Conservation (phyloP, 148 eudicot species). For the Nepenthes gracilis region DNA sequence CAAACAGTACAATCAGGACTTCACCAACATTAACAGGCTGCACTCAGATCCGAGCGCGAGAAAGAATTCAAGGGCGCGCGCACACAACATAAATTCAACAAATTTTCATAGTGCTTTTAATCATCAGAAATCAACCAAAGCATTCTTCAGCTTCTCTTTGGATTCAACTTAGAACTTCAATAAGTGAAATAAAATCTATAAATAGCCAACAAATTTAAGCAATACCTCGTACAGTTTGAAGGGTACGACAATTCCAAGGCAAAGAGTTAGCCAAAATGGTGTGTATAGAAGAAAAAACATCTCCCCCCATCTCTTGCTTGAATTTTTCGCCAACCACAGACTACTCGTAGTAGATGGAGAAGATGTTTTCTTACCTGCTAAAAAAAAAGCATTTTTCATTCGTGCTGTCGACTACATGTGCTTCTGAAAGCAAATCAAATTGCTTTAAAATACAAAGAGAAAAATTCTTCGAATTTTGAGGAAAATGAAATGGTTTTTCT, state of each 20-base stretch:
- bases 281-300: constrained; percentile 75
- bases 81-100: too few relatives aligned
- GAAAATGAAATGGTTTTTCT: too few relatives aligned
- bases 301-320: constrained; percentile 97
- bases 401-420: background rate
- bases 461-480: too few relatives aligned
- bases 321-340: constrained; percentile 63
- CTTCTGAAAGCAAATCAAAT: too few relatives aligned
- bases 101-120: too few relatives aligned
- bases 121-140: background rate
- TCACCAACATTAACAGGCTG: too few relatives aligned
- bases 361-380: background rate
- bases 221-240: constrained; percentile 79
- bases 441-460: too few relatives aligned
- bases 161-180: background rate
- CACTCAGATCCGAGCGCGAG: too few relatives aligned
- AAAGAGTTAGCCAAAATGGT: constrained; percentile 93
- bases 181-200: background rate
- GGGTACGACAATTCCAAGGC: constrained; percentile 89
- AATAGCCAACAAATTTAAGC: background rate
- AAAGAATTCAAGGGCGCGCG: too few relatives aligned
- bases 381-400: background rate
- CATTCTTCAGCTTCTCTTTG: background rate
- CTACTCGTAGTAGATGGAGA: background rate
- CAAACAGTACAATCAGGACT: too few relatives aligned